Base-by-base conservation (phyloP, 2,329 filamentous ascomycete genomes). In the Neofusicoccum parvum region DNA sequence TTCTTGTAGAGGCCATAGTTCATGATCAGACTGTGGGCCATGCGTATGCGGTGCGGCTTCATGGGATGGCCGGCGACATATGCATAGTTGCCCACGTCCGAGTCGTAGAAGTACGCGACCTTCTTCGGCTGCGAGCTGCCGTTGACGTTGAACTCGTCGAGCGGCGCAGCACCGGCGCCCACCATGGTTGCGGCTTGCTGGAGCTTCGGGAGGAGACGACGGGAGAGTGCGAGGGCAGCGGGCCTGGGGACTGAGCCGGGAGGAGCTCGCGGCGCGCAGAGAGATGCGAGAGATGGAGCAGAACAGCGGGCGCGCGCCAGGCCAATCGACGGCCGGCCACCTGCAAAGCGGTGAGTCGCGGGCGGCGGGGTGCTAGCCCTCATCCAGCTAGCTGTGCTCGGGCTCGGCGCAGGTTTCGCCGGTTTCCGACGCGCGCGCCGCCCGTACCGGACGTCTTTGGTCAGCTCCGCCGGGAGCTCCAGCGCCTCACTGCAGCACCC, bases 41-140 rank as follows among this genome's bases (percentile, higher is more conserved):
- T 88, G 70, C 88, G 83, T 79, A 91, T 90, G 69, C 88, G 82
- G 74, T 87, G 86, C 43, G 87, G 86, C 77, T 89, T 89, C 87
- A 89, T 89, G 39, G 87, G 86, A 78, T 85, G 87, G n/a, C 85
- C 86, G 12, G 86, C 84, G 66, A 96, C 92, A 75, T 98, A 98
- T 76, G 94, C 94, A 83, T 97, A 98, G 80, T 98, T 98, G 70
- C 94, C 94, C 75, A 98, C 95, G 80, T 98, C 94, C 3, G 92
- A 96, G 76, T 98, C 94, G 85, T 98, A 98, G 80, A 98, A 98
- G 81, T 98, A 98, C 65, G 94, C 94, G 66, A 98, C 92, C 76
- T 94, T 92, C 81, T 95, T 66, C 6, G 73, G 69, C 34, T 72
- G 70, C 3, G 70, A 67, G 39, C 69, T 71, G 67, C 75, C 74